Conservation (phyloP, 768 basidiomycete genomes). For the Hydnum rufescens region DNA sequence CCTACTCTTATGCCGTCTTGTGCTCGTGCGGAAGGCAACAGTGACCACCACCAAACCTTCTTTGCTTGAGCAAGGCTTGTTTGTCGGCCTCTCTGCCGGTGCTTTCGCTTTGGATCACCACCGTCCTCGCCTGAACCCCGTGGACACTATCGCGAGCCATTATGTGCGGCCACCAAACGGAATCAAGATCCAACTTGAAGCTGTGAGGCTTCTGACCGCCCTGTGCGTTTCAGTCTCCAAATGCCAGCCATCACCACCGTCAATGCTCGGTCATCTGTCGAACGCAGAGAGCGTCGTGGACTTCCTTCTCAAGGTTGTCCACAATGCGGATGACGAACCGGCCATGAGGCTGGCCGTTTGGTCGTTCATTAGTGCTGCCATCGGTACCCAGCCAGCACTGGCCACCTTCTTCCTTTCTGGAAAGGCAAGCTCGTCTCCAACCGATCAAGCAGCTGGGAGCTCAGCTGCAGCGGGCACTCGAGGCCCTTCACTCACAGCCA, state of each 20-base stretch:
- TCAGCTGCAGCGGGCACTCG: constrained; percentile 17
- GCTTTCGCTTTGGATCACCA: constrained; percentile 25
- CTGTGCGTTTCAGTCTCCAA: constrained; percentile 45
- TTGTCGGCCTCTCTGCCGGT: constrained; percentile 37
- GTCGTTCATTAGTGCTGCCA: constrained; percentile 62
- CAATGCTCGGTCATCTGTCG: constrained; percentile 58
- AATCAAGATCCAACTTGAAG: constrained; percentile 37
- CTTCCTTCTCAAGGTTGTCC: constrained; percentile 47
- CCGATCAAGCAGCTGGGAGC: constrained; percentile 1
- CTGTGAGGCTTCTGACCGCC: constrained; percentile 44
- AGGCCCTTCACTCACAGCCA: constrained; percentile 26
- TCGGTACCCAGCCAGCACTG: constrained; percentile 74
- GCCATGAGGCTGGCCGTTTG: constrained; percentile 56
- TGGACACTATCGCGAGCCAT: constrained; percentile 53
- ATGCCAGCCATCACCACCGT: constrained; percentile 40
- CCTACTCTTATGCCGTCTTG: constrained; percentile 36
- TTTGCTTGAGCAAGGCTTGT: constrained; percentile 59
- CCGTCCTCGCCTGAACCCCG: constrained; percentile 39
- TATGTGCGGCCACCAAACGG: constrained; percentile 48
- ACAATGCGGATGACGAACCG: constrained; percentile 64
- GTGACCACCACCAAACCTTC: constrained; percentile 20
- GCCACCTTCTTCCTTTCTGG: constrained; percentile 63
- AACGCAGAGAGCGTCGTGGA: constrained; percentile 54
- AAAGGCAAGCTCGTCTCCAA: constrained; percentile 26
- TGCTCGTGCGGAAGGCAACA: constrained; percentile 45